Evolutionary conservation across 371 early-diverging fungal genomes (phyloP).

Genomic region (Dichotomocladium elegans): DNA sequence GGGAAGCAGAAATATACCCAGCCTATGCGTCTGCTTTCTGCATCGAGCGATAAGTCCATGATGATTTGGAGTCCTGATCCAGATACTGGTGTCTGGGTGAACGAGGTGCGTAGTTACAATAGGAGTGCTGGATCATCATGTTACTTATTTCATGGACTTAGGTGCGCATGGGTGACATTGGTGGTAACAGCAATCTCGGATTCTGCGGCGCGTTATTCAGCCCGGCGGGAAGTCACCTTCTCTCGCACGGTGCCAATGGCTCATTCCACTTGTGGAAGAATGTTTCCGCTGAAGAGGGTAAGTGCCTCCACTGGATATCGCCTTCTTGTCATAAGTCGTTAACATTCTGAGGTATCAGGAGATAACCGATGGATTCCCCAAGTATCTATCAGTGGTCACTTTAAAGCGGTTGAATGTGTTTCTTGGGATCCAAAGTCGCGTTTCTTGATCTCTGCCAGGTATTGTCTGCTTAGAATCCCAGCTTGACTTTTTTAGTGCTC

Average conservation of each 20-base stretch:
- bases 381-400: conserved; percentile 80
- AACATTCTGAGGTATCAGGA: conserved; percentile 24
- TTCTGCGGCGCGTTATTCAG: conserved; percentile 79
- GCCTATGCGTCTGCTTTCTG: conserved; percentile 75
- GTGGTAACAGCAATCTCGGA: conserved; percentile 74
- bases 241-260: conserved; percentile 86
- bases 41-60: conserved; percentile 92
- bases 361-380: conserved; percentile 62
- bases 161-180: conserved; percentile 88
- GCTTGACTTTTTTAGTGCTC: background rate
- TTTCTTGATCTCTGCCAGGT: conserved; percentile 72
- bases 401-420: conserved; percentile 67
- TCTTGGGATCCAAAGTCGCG: conserved; percentile 81
- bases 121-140: background rate
- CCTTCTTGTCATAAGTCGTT: background rate
- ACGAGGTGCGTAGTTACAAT: conserved; percentile 36
- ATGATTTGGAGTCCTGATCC: conserved; percentile 89
- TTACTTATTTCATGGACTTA: background rate
- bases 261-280: conserved; percentile 86
- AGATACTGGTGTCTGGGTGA: conserved; percentile 83
- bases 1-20: conserved; percentile 42
- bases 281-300: conserved; percentile 37
- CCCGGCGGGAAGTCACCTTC: conserved; percentile 61
- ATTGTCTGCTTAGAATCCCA: background rate
- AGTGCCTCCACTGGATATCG: background rate